Percentiles rank a stretch among this genome's conserved stretches.
Evolutionary conservation across 805 yeast species (phyloP).

Genomic region (Candida oleophila): DNA sequence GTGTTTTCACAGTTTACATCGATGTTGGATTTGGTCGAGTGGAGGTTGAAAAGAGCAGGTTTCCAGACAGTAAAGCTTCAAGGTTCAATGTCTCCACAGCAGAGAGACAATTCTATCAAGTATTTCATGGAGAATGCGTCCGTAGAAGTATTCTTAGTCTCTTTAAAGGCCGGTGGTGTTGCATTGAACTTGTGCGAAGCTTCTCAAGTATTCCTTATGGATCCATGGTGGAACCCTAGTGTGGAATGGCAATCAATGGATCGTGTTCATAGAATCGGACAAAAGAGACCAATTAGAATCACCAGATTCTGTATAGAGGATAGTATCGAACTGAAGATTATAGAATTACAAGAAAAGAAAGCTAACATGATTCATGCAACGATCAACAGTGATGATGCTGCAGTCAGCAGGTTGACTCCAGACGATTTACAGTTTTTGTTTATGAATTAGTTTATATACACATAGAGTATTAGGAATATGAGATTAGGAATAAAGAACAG

Average conservation of each 20-base stretch:
- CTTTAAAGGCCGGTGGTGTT: slow-evolving; percentile 98
- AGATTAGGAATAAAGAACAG: too few species aligned
- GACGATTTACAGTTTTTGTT: slow-evolving; percentile 94
- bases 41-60: slow-evolving; percentile 94
- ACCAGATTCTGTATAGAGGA: slow-evolving; percentile 94
- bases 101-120: slow-evolving; percentile 86
- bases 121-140: slow-evolving; percentile 89
- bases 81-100: slow-evolving; percentile 96
- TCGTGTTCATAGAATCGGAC: slow-evolving; percentile 97
- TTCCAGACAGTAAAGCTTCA: slow-evolving; percentile 91
- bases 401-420: slow-evolving; percentile 84
- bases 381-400: slow-evolving; percentile 87
- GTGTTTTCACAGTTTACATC: slow-evolving; percentile 97
- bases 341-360: slow-evolving; percentile 94
- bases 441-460: slow-evolving; percentile 52
- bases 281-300: slow-evolving; percentile 88
- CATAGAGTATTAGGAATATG: neutral
- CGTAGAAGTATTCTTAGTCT: slow-evolving; percentile 92
- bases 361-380: slow-evolving; percentile 99
- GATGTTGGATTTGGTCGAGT: slow-evolving; percentile 93
- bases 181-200: slow-evolving; percentile 96
- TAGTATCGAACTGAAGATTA: slow-evolving; percentile 93
- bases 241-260: slow-evolving; percentile 99
- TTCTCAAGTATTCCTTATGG: slow-evolving; percentile 90
- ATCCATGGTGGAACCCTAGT: slow-evolving; percentile 99